Base-by-base conservation (phyloP, 202 grass and related monocot genomes). In the Elaeis oleifera region DNA sequence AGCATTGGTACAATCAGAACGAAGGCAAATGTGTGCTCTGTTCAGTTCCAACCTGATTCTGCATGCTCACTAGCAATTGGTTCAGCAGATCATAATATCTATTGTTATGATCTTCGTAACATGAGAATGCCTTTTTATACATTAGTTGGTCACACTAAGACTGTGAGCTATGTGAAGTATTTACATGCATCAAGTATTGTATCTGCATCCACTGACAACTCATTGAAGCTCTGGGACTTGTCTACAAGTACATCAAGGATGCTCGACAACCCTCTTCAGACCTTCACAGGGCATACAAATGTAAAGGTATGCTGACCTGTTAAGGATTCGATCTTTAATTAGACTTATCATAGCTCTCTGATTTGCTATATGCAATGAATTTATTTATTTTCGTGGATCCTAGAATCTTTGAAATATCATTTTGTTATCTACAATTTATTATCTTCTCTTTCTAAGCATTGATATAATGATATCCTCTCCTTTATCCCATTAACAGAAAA, bases 131-230 rank as follows among this genome's bases (percentile, higher is more conserved):
- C 94, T 59, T 79, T 73, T 70, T 84, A 74, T 75, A 89, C 80
- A 48, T 56, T 99, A 64, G 56, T 72, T 68, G 88, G 85, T 49
- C 94, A 99, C 49, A 76, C 77, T 67, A 99, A 92, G 74, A 99
- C 94, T 67, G 94, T 99, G 67, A 99, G 94, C 80, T 94, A 99
- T 74, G 88, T 92, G 21, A 99, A 99, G 69, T 94, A 89, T 76
- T 48, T 99, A 53, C 79, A 99, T 59, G 52, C 85, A 16, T 79
- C 69, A 66, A 99, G 75, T 48, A 70, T 99, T 50, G 75, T 89
- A 71, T 99, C 94, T 27, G 82, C 82, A 16, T 99, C 94, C 50
- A 92, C 88, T 60, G 94, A 99, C 71, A 89, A 85, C 69, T 81
- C 88, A 15, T 54, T 94, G 74, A 99, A 89, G 82, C 82, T 99